Base-by-base conservation (phyloP, 2,329 filamentous ascomycete species). In the Pseudocercospora cruenta region DNA sequence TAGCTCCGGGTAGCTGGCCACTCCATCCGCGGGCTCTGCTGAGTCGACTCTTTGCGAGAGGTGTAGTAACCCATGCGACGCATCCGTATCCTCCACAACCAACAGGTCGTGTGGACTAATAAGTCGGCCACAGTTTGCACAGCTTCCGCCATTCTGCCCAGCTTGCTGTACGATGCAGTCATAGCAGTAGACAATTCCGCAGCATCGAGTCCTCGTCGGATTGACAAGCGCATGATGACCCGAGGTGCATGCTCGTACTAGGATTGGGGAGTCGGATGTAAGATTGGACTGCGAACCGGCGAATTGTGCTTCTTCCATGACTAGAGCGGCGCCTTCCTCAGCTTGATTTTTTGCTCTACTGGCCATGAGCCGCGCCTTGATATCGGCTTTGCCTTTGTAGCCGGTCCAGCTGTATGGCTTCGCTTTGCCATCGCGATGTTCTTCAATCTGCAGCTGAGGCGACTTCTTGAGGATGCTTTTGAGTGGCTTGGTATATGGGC, bases 401-500 rank as follows among this genome's bases (percentile, higher is more conserved):
- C 60, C 60, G 14, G 19, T 47, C 60, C 51, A 62, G 28, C 47
- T 24, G 28, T 60, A 60, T 33, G 58, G 58, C 31, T 39, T 39
- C 7, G 39, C 39, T 43, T 43, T 39, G 57, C 19, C 19, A 12
- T 26, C 33, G 57, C 24, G 6, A 19, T 3, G 2, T 16, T 58
- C 21, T 51, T 14, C 21, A 2, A 58, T 9, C 4, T 21, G 33
- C 28, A 26, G 3, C 24, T 21, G 58, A n/a, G 58, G 58, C 10
- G 39, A 51, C 39, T 60, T 60, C 58, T 60, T 60, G 22, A 60
- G 22, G n/a, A 60, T 60, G 24, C 58, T 45, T 21, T 33, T 60
- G 12, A 60, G 43, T 28, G 58, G 58, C 12, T 49, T 47, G 3
- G 24, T 22, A 43, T 12, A 43, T 1, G 39, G 6, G 39, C 3